phyloP scores from a whole-genome alignment of 108 stramenopile species.

The Mayamaea pseudoterrestris region DNA sequence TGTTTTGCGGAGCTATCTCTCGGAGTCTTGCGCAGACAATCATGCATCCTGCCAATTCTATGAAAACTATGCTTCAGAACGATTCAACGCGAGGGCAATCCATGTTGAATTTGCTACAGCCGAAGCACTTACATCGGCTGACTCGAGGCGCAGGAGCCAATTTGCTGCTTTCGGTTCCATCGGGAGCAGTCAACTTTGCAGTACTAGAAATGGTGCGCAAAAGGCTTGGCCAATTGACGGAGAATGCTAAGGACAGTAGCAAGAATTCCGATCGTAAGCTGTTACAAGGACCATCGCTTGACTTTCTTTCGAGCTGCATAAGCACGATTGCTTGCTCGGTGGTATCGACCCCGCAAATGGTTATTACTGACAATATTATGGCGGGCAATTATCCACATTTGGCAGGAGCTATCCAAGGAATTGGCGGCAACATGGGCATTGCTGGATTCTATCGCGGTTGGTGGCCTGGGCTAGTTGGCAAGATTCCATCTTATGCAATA shows the following conservation, averaged over 20 bases:
- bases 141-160: constrained; percentile 92
- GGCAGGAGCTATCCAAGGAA: constrained; percentile 34
- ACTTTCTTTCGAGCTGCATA: constrained; percentile 84
- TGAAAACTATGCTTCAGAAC: constrained; percentile 93
- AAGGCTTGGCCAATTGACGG: constrained; percentile 37
- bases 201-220: constrained; percentile 80
- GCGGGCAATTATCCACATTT: constrained; percentile 88
- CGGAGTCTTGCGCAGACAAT: constrained; percentile 83
- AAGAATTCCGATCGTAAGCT: too few species aligned
- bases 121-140: constrained; percentile 44
- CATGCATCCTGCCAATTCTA: constrained; percentile 85
- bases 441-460: constrained; percentile 92
- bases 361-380: constrained; percentile 93
- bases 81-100: constrained; percentile 6
- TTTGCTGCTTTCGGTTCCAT: constrained; percentile 85
- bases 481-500: constrained; percentile 88
- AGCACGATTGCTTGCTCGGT: constrained; percentile 87
- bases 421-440: constrained; percentile 53
- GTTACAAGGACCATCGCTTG: constrained; percentile 86
- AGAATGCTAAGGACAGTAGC: constrained; percentile 11
- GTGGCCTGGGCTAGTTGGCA: constrained; percentile 94
- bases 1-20: constrained; percentile 81
- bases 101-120: constrained; percentile 25
- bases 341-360: constrained; percentile 91
- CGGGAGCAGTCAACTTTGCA: constrained; percentile 94